phyloP scores from a whole-genome alignment of 75 land plant species.

The Isoetes taiwanensis region DNA sequence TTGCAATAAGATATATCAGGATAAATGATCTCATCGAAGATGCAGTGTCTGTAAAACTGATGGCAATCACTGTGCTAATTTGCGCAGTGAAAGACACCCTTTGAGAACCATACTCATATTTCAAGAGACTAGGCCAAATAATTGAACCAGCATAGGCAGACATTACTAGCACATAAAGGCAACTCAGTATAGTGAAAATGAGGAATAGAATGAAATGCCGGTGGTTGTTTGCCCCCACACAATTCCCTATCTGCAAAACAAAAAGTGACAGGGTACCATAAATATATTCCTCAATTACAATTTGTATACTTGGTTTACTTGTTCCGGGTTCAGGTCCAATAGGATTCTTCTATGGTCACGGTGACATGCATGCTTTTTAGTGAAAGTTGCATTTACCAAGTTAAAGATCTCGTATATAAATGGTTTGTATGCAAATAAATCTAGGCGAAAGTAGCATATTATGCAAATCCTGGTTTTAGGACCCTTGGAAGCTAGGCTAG shows the following conservation, averaged over 20 bases:
- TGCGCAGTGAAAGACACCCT: neutral
- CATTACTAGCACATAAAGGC: slow-evolving; percentile 53
- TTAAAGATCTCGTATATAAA: no score
- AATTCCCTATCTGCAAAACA: slow-evolving; percentile 88
- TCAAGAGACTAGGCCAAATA: slow-evolving; percentile 42
- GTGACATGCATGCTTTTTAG: no score
- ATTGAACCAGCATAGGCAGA: slow-evolving; percentile 28
- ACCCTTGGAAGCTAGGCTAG: no score
- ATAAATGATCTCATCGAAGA: slow-evolving; percentile 46
- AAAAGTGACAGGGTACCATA: neutral
- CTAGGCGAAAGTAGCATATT: no score
- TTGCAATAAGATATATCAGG: slow-evolving; percentile 58
- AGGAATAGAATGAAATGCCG: slow-evolving; percentile 64
- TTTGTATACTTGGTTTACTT: no score
- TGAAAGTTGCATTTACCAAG: no score
- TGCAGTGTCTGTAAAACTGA: neutral
- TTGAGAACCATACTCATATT: neutral
- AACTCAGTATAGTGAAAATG: slow-evolving; percentile 53
- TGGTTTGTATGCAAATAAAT: no score
- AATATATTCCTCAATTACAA: no score
- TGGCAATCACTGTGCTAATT: neutral
- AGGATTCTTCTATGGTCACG: no score
- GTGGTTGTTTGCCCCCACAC: slow-evolving; percentile 93
- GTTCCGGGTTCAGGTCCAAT: no score
- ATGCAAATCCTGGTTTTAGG: no score